Base-by-base conservation (phyloP, 495 filamentous ascomycete genomes). In the Baudoinia panamericana region DNA sequence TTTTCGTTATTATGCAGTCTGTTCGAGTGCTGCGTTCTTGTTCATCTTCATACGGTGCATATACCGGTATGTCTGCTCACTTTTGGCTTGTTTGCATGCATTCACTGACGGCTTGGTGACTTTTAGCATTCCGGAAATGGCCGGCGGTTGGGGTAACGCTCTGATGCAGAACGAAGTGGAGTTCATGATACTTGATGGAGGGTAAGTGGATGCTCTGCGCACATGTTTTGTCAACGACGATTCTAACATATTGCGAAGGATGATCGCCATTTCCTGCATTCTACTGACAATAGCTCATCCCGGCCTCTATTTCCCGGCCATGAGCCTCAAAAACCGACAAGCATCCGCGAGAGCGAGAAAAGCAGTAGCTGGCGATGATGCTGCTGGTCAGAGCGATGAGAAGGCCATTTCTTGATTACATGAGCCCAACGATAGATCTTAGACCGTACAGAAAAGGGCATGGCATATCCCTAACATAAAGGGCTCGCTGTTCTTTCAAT, bases 21-120 rank as follows among this genome's bases (percentile, higher is more conserved):
- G 41, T 27, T 47, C 24, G 13, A 23, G 32, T 11, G 13, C 38
- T n/a, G 49, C 49, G 6, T 48, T 43, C 30, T 9, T 49, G 30
- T 15, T 23, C 13, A 52, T 52, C 30, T 49, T 52, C 40, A 27
- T 52, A 26, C 31, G 49, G 25, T 52, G 49, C 27, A 28, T 52
- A 8, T 52, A 52, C 36, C 45, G 49, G 39, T 43, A 41, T 3
- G 36, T 8, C 20, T 6, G 5, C 8, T 19, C 23, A 11, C 16
- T 7, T 37, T 6, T 18, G 8, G 30, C 30, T 33, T 7, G 17
- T 15, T 7, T n/a, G 30, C 9, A 7, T 28, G 26, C 26, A 8
- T 8, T 28, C 26, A 8, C 26, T 28, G 26, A 15, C 16, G 7
- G 15, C 5, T 12, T 18, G 15, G 19, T 19, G 33, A n/a, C n/a